Evolutionary conservation across 768 basidiomycete genomes (phyloP), one percentile per base, ranked within the genome.

Genomic region (Xerocomellus amylosporus): DNA sequence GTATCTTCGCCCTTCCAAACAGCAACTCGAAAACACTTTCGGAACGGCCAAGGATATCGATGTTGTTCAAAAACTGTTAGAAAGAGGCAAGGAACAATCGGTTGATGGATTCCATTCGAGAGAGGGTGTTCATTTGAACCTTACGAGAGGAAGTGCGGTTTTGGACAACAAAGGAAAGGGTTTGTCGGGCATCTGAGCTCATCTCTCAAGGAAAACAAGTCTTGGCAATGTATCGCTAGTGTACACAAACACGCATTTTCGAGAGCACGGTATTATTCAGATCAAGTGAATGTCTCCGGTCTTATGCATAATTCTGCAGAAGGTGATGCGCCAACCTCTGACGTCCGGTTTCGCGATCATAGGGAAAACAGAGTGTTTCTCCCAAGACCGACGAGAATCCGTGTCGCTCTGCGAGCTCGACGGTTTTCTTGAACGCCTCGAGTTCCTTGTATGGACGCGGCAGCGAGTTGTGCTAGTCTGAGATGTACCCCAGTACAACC

Each of bases 1-100:
- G n/a, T 68, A 84, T 49, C 79, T 91, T 26, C 76, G 77, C 49
- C 78, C 89, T 12, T 93, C 90, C n/a, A 84, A 87, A 46, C 93
- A 94, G 67, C 85, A 91, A 63, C 83, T 95, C 52, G 89, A 92
- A 40, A 86, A 72, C 51, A 74, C 74, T 34, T 94, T 95, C 60
- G 83, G 77, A 17, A 80, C 86, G 4, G 68, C 75, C 61, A 85
- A 84, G 45, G 85, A 91, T 39, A 67, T 75, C 19, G 88, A 89
- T 2, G 85, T 88, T 9, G 71, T 88, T 39, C 64, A 71, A 44
- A 66, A 68, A 20, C 76, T 93, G 54, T 76, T 94, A 54, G 61
- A 82, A 68, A 81, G 82, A 53, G 92, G 92, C 41, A 80, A 71
- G 51, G 75, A 79, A 48, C 82, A 89, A 62, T 52, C 74, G 5